A percentile compares a stretch with the other conserved stretches of the same genome.
Conservation (phyloP, 1,139 yeast genomes). For the Arxiozyma slooffiae region DNA sequence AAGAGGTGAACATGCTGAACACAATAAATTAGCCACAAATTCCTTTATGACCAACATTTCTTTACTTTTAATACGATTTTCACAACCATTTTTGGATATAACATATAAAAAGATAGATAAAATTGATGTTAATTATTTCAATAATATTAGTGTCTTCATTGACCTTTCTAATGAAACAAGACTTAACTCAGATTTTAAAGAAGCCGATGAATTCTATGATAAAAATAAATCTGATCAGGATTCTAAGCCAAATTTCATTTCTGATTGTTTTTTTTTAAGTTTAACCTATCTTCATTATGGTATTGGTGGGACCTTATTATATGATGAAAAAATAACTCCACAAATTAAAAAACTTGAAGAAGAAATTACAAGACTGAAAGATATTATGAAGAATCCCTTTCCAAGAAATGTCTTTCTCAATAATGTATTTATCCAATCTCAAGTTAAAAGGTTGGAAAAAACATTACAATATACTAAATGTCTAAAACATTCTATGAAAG, state of each 20-base stretch:
- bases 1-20: constrained; percentile 76
- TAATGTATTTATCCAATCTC: constrained; percentile 31
- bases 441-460: constrained; percentile 40
- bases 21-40: constrained; percentile 58
- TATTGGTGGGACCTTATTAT: constrained; percentile 62
- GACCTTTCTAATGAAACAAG: constrained; percentile 76
- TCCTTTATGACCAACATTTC: constrained; percentile 76
- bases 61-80: constrained; percentile 54
- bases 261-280: constrained; percentile 77
- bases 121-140: constrained; percentile 60
- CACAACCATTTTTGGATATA: constrained; percentile 74
- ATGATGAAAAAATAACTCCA: constrained; percentile 45
- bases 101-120: constrained; percentile 61
- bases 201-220: constrained; percentile 50
- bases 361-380: constrained; percentile 36
- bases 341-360: constrained; percentile 34
- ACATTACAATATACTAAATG: constrained; percentile 37
- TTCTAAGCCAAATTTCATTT: constrained; percentile 58
- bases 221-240: constrained; percentile 28
- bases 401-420: constrained; percentile 15
- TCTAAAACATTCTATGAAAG: constrained; percentile 45
- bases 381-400: constrained; percentile 18
- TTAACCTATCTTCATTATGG: constrained; percentile 81
- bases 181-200: constrained; percentile 63
- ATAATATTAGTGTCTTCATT: constrained; percentile 38